Percentiles rank a stretch among this genome's conserved stretches.
These are phyloP conservation scores for Beauveria medogensis DNA, from an alignment of 2,329 filamentous ascomycete genomes.

Conservation along the genomic window DNA sequence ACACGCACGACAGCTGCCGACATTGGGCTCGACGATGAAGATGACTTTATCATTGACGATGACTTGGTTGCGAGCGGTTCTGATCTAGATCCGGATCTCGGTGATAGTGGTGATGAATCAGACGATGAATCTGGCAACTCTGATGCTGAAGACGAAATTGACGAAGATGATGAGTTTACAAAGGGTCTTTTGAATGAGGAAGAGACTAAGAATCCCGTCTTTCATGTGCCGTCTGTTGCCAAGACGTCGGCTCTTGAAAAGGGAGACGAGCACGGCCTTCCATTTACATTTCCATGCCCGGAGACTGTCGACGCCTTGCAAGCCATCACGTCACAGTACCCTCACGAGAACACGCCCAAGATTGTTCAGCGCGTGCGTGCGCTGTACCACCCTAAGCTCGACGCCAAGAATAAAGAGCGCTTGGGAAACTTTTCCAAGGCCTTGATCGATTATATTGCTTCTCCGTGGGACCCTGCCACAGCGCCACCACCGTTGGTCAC, in stretches of 20 bases:
- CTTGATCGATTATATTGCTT: slow-evolving; percentile 55
- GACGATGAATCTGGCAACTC: slow-evolving; percentile 39
- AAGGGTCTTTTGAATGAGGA: slow-evolving; percentile 56
- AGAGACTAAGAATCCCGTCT: slow-evolving; percentile 46
- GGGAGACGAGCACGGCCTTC: slow-evolving; percentile 50
- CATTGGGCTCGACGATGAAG: slow-evolving; percentile 80
- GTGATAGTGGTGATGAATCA: slow-evolving; percentile 45
- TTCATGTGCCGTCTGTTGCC: slow-evolving; percentile 37
- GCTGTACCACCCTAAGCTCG: slow-evolving; percentile 83
- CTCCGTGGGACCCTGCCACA: slow-evolving; percentile 34
- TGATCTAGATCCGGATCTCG: slow-evolving; percentile 53
- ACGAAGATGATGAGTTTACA: slow-evolving; percentile 59
- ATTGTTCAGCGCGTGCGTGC: slow-evolving; percentile 86
- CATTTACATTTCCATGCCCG: slow-evolving; percentile 83
- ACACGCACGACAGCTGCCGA: slow-evolving; percentile 49
- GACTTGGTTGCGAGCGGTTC: slow-evolving; percentile 79
- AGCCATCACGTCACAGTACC: slow-evolving; percentile 53
- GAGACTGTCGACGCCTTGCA: slow-evolving; percentile 68
- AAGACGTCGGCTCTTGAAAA: slow-evolving; percentile 26
- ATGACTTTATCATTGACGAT: slow-evolving; percentile 87
- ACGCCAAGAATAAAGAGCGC: slow-evolving; percentile 76
- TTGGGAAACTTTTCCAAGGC: slow-evolving; percentile 59
- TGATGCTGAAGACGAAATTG: slow-evolving; percentile 27
- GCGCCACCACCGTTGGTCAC: slow-evolving; percentile 57
- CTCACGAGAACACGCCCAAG: slow-evolving; percentile 59